Evolutionary conservation across 2,329 filamentous ascomycete species (phyloP).

Genomic region (Aschersonia sp.): DNA sequence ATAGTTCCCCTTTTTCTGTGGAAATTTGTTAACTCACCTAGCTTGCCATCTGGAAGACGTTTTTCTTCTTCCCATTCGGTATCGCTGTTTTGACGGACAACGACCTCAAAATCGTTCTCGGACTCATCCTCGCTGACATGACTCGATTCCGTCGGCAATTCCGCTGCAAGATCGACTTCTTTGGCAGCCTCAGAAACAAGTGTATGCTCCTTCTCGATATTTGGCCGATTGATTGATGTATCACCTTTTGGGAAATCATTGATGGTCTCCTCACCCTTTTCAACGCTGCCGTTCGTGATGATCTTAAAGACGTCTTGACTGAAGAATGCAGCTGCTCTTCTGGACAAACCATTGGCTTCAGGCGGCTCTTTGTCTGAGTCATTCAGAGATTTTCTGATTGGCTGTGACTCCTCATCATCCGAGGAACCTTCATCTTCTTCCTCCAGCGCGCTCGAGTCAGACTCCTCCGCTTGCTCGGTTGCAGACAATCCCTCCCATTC

Average conservation of each 20-base stretch:
- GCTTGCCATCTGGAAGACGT: slow-evolving; percentile 45
- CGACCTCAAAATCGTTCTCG: slow-evolving; percentile 45
- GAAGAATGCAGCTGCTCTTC: slow-evolving; percentile 78
- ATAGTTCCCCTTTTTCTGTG: not conserved
- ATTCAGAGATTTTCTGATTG: slow-evolving; percentile 16
- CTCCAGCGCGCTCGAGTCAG: slow-evolving; percentile 39
- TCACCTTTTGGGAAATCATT: slow-evolving; percentile 21
- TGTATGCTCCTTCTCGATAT: not conserved
- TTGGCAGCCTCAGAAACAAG: not conserved
- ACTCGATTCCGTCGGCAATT: not conserved
- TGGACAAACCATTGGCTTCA: slow-evolving; percentile 48
- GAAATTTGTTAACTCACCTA: slow-evolving; percentile 26
- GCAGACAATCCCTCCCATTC: slow-evolving; percentile 86
- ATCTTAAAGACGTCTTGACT: slow-evolving; percentile 88
- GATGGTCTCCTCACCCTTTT: slow-evolving; percentile 43
- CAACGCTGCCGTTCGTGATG: slow-evolving; percentile 27
- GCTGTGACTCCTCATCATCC: slow-evolving; percentile 18
- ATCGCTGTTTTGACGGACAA: slow-evolving; percentile 33
- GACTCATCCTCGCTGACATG: slow-evolving; percentile 18
- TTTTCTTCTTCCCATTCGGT: slow-evolving; percentile 53
- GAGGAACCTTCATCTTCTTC: slow-evolving; percentile 29
- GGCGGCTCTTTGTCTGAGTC: slow-evolving; percentile 26
- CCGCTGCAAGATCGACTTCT: slow-evolving; percentile 1
- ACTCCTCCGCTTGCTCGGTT: slow-evolving; percentile 39
- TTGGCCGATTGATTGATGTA: slow-evolving; percentile 5